Base-by-base conservation (phyloP, 2,329 filamentous ascomycete species). In the Aspergillus aculeatinus region DNA sequence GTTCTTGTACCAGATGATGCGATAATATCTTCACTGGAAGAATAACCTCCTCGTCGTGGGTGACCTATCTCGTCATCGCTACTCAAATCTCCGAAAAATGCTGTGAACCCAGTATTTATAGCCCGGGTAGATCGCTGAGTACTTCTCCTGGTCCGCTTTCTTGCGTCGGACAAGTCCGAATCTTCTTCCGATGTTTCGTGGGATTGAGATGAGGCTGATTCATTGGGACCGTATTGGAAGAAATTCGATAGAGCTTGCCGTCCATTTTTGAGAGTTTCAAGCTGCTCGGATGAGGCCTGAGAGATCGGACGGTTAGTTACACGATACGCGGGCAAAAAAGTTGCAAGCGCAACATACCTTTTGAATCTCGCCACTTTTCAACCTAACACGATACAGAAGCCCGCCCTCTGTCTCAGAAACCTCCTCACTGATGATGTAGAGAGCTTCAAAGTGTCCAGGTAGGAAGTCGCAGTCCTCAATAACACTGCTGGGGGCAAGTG, bases 381-480 rank as follows among this genome's bases (percentile, higher is more conserved):
- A 65, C 44, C 70, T 68, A 7, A 79, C 70, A 27, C 67, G 61
- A 59, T 77, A 77, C 33, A 63, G 60, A 49, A 67, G 58, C 21
- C 66, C 66, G 21, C 61, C 49, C n/a, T 61, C 58, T 6, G 60
- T 55, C 25, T 68, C 62, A 47, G 63, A 64, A 19, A 64, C 65
- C 35, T 50, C 51, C 25, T 77, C 63, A 25, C 63, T 59, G 51
- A 77, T 65, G 52, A 79, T 64, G 29, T 67, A 68, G 19, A 65
- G 66, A 12, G 73, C 72, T 6, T 65, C 62, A 57, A 72, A 77
- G 63, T 79, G 76, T 11, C 76, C 76, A 1, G 76, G 75, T 14
- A 79, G 65, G 57, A 68, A 76, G 14, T 76, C 67, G 63, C 78
- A 80, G 21, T 76, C n/a, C 16, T n/a, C 12, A 11, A 55, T 71